These are phyloP conservation scores for Heracleum sosnowskyi DNA, from an alignment of 129 eudicot genomes.

Conservation along the genomic window DNA sequence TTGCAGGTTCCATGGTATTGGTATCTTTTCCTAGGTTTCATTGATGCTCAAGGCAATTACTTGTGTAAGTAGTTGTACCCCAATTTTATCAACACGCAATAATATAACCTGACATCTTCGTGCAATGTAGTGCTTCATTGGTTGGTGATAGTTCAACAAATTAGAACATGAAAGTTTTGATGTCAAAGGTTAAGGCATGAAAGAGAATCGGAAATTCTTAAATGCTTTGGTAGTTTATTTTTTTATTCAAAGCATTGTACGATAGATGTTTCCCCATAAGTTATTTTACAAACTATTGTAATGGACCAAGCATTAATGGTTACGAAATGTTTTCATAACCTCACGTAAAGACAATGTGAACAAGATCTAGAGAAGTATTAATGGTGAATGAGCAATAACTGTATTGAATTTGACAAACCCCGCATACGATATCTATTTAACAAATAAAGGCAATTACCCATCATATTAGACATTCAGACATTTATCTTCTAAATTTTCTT, in stretches of 20 bases:
- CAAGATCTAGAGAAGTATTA: neutral
- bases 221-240: neutral
- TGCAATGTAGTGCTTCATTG: neutral
- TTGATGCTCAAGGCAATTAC: constrained; percentile 81
- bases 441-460: neutral
- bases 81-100: neutral
- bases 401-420: neutral
- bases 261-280: neutral
- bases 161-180: neutral
- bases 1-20: constrained; percentile 92
- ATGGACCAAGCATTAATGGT: neutral
- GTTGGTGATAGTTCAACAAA: neutral
- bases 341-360: neutral
- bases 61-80: constrained; percentile 38
- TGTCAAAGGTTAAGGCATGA: neutral
- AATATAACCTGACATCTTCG: neutral
- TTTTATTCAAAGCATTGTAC: neutral
- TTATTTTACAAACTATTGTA: neutral
- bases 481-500: neutral
- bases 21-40: constrained; percentile 62
- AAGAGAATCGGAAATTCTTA: neutral
- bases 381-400: neutral
- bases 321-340: neutral
- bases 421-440: neutral
- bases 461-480: neutral